Evolutionary conservation across 495 filamentous ascomycete species (phyloP), one percentile per base, ranked within the genome.

Genomic region (Jackrogersella minutella): DNA sequence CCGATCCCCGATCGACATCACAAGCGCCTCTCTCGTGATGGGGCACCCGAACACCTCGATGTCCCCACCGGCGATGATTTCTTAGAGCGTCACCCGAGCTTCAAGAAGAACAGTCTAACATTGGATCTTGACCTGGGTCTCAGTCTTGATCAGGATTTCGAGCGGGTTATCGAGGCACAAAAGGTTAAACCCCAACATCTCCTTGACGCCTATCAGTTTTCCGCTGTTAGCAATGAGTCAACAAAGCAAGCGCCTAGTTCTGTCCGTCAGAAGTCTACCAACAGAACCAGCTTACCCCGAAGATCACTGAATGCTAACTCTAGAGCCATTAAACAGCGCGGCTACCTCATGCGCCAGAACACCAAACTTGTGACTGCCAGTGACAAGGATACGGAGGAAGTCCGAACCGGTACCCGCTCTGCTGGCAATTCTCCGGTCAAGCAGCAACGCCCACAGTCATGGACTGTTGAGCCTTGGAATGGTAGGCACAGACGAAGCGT

Each of bases 391-490:
- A 78, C 80, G 1, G 78, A 83, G 40, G 84, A 85, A n/a, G 58
- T 77, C 47, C 84, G 79, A 57, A 22, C 69, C 2, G 85, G 81
- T 14, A 83, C 83, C 13, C 85, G 86, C 14, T 89, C 90, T 33
- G 86, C 87, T 22, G 86, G 84, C n/a, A 87, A 86, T 62, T 89
- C 88, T 7, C 88, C 92, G 16, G 81, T 91, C 11, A 96, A 95
- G 75, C 71, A 78, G 49, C 66, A 69, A 8, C 86, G 93, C 31
- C 87, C 87, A 14, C 91, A 96, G 73, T 93, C 92, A 0, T 96
- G 93, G 93, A 96, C 91, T 14, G 93, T 95, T 16, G 95, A 97
- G 69, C 96, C 95, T 4, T 99, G 95, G 95, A 97, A 97, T 77
- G 88, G 90, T 68, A 80, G 84, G 54, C 85, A 92, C 17, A 84